Conservation (phyloP, 768 basidiomycete genomes). For the Mycena rebaudengoi region DNA sequence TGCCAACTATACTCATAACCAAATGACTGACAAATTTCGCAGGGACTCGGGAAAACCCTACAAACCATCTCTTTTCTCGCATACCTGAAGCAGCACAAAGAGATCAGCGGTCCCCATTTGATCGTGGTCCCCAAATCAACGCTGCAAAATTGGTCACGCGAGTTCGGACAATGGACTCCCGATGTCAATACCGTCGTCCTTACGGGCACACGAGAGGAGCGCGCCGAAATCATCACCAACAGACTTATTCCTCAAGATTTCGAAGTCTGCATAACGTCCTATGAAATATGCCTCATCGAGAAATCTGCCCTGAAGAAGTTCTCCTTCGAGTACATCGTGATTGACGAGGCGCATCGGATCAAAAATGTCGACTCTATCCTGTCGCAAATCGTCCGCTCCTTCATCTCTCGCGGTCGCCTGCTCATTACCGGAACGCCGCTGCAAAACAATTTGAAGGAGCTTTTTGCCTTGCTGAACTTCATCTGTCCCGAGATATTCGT, state of each 20-base stretch:
- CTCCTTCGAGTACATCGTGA: constrained; percentile 96
- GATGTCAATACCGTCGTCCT: constrained; percentile 85
- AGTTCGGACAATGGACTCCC: constrained; percentile 91
- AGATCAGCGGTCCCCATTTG: constrained; percentile 84
- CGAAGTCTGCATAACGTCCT: constrained; percentile 94
- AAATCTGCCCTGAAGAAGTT: constrained; percentile 93
- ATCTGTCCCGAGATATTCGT: constrained; percentile 97
- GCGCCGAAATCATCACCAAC: constrained; percentile 79
- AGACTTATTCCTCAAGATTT: constrained; percentile 88
- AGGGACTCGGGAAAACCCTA: constrained; percentile 98
- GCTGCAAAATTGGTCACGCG: constrained; percentile 95
- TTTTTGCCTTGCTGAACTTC: constrained; percentile 93
- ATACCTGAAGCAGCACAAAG: constrained; percentile 88
- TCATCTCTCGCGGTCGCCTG: constrained; percentile 87
- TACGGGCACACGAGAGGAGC: constrained; percentile 90
- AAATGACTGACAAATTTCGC: constrained; percentile 14
- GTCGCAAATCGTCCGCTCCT: constrained; percentile 91
- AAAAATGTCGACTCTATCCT: constrained; percentile 98
- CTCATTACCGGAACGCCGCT: constrained; percentile 97
- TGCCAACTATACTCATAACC: neutral
- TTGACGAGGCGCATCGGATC: constrained; percentile 99
- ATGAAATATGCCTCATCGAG: constrained; percentile 97
- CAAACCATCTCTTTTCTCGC: constrained; percentile 98
- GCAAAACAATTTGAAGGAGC: constrained; percentile 96
- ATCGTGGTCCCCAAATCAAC: constrained; percentile 99